Base-by-base conservation (phyloP, 257 asterid genomes). In the Knoxia roxburghii region DNA sequence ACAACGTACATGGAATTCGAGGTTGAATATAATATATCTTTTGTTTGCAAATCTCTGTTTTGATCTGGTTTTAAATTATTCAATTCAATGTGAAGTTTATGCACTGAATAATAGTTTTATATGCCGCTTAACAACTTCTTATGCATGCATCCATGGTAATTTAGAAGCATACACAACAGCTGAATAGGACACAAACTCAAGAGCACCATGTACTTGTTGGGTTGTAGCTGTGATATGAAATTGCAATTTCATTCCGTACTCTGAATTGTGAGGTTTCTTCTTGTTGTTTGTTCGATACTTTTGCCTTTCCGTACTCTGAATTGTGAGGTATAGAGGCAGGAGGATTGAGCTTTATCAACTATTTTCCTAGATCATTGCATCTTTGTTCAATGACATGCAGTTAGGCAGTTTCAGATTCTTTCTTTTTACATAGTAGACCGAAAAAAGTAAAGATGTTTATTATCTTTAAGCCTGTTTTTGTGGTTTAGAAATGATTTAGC, bases 1-100 rank as follows among this genome's bases (percentile, higher is more conserved):
- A 52, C 84, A 78, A 67, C 81, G 78, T 52, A 67, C 75, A 55
- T 91, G 95, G 96, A 87, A 86, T 75, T 75, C 86, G 67, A 87
- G 98, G 98, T 88, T 76, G 48, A 26, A 21, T 60, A 59, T 60
- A 62, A 55, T 64, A 6, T 62, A 33, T 45, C 20, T 30, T 73
- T 13, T 21, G 65, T 66, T 65, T 11, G 35, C 7, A 56, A 29
- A 6, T 2, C n/a, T 58, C 48, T n/a, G 26, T 55, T 24, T 20
- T 18, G 0, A 17, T 18, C 30, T 46, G 54, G 41, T 37, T 37
- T 37, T 4, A 37, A 9, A 37, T 37, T 37, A 37, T 37, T n/a
- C n/a, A n/a, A n/a, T n/a, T n/a, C 8, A 26, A 21, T 33, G 26
- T 50, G 50, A 51, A 35, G 2, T 40, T 35, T 59, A 7, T 32